Evolutionary conservation across 176 grass and related monocot species (phyloP), one percentile per base, ranked within the genome.

Genomic region (Ensete glaucum): DNA sequence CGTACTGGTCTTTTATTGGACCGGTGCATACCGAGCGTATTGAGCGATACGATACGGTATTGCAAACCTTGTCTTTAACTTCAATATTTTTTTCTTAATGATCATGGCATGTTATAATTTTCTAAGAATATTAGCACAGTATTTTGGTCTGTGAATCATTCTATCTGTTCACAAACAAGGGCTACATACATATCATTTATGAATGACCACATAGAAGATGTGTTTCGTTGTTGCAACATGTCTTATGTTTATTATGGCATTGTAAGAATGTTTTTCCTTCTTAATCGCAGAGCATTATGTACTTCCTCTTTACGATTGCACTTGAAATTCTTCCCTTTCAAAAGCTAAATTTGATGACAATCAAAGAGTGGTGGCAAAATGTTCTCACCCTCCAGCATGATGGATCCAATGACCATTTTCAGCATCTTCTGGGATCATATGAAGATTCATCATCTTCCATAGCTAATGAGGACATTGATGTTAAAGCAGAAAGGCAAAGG

Each of bases 381-480:
- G 73, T 78, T 68, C 52, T 52, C 49, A 73, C 68, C 26, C 21
- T 54, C 81, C 54, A 56, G 51, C 43, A 49, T 76, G 77, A 67
- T 7, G 63, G 22, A 77, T 53, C 78, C 19, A 72, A 72, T 20
- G 71, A 65, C 52, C 50, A 85, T 70, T 64, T 21, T 9, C 73
- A 75, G 79, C 84, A 79, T 77, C 84, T 86, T 74, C 49, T 86
- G 58, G 74, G 50, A 55, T 63, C 69, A 2, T 43, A 14, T 64
- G 81, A 72, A 55, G 50, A 73, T n/a, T 8, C 69, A 29, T 72
- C 65, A 5, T 6, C 77, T 69, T 49, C 67, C 65, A 73, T 81
- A 26, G 55, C 19, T 82, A 75, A 77, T 78, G 84, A 86, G 67
- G 84, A 86, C 77, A 75, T 78, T 53, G 84, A 86, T 69, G 84